Percentiles rank a stretch among this genome's conserved stretches.
Evolutionary conservation across 805 yeast genomes (phyloP).

Genomic region (Saccharomyces paradoxus): DNA sequence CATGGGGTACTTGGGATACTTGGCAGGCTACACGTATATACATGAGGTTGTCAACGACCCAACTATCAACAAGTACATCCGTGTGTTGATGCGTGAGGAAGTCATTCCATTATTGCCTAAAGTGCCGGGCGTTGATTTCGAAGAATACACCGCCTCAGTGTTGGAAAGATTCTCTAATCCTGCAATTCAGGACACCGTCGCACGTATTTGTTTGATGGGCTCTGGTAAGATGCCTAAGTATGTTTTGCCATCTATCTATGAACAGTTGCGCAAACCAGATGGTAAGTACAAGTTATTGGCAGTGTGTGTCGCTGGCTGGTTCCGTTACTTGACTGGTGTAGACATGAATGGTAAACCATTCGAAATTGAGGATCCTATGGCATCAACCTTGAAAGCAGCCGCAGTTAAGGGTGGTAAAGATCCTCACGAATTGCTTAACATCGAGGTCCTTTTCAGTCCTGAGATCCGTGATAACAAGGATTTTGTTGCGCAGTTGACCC

Average conservation of each 20-base stretch:
- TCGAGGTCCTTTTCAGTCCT: slow-evolving; percentile 1
- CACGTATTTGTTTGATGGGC: slow-evolving; percentile 8
- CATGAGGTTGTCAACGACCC: slow-evolving; percentile 6
- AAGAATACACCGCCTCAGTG: slow-evolving; percentile 4
- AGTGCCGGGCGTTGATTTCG: slow-evolving; percentile 4
- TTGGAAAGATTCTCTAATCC: slow-evolving; percentile 6
- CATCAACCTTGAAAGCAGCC: slow-evolving; percentile 1
- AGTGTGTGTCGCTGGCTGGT: slow-evolving; percentile 7
- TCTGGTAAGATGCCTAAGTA: slow-evolving; percentile 8
- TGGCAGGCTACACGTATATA: slow-evolving; percentile 5
- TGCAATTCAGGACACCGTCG: slow-evolving; percentile 4
- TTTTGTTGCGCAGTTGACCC: slow-evolving; percentile 1
- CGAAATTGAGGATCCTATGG: slow-evolving; percentile 5
- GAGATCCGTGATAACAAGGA: slow-evolving; percentile 2
- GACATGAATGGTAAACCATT: slow-evolving; percentile 3
- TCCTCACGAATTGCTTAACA: slow-evolving; percentile 1
- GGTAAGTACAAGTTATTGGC: slow-evolving; percentile 2
- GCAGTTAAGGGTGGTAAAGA: slow-evolving; percentile 5
- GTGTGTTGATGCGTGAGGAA: slow-evolving; percentile 4
- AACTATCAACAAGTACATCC: slow-evolving; percentile 4
- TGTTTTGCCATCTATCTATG: slow-evolving; percentile 6
- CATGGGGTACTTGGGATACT: slow-evolving; percentile 5
- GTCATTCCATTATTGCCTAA: slow-evolving; percentile 5
- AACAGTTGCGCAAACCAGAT: slow-evolving; percentile 3
- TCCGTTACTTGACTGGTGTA: slow-evolving; percentile 6